These are phyloP conservation scores for Coccomyxa sp. DNA, from an alignment of 139 green algal genomes.

Conservation along the genomic window DNA sequence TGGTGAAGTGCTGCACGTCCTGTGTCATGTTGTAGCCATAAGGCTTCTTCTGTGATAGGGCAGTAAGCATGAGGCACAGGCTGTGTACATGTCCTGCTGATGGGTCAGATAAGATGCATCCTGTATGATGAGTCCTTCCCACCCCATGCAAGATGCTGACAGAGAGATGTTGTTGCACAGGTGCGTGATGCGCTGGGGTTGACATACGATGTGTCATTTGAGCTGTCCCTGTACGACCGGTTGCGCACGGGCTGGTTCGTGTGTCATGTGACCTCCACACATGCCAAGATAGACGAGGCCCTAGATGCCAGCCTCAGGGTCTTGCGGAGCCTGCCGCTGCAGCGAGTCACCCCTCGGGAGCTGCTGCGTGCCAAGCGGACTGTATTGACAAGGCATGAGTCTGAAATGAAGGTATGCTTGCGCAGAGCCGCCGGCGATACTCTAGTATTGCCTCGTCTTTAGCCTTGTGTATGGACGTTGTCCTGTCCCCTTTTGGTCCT, in stretches of 20 bases:
- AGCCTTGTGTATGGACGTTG: neutral
- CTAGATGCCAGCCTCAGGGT: constrained; percentile 75
- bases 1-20: too few relatives aligned
- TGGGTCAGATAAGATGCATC: too few relatives aligned
- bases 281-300: constrained; percentile 92
- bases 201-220: constrained; percentile 98
- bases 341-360: constrained; percentile 69
- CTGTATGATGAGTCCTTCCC: too few relatives aligned
- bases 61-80: too few relatives aligned
- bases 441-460: too few relatives aligned
- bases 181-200: constrained; percentile 91
- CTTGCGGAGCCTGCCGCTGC: constrained; percentile 61
- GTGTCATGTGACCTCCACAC: constrained; percentile 90
- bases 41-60: too few relatives aligned
- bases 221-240: constrained; percentile 76
- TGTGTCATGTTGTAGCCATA: too few relatives aligned
- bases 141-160: too few relatives aligned
- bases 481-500: too few relatives aligned
- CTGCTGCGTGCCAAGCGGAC: constrained; percentile 75
- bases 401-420: constrained; percentile 77
- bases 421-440: too few relatives aligned
- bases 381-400: constrained; percentile 92
- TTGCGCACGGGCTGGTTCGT: constrained; percentile 76
- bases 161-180: too few relatives aligned
- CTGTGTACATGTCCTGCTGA: too few relatives aligned